A percentile compares a stretch with the other conserved stretches of the same genome.
These are phyloP conservation scores for Pseudoscleropodium purum DNA, from an alignment of 225 moss, liverwort and hornwort genomes.

Conservation along the genomic window DNA sequence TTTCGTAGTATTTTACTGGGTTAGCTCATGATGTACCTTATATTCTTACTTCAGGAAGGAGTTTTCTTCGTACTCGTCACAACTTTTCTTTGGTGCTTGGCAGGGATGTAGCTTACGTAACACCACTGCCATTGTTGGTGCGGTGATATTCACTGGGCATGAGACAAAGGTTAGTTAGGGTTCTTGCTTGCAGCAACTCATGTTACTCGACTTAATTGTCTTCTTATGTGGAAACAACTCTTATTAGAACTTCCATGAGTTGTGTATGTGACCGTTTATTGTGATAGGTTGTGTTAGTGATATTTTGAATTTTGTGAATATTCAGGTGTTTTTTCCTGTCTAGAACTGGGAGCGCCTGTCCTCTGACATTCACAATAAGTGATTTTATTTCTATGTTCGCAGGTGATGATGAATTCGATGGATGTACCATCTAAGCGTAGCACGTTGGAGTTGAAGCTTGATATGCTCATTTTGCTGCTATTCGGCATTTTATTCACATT, in stretches of 20 bases:
- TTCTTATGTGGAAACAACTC: neutral
- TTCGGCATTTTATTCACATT: constrained; percentile 69
- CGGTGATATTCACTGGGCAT: constrained; percentile 79
- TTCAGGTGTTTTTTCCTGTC: neutral
- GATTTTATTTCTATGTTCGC: neutral
- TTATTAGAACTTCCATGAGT: neutral
- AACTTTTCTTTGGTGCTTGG: constrained; percentile 7
- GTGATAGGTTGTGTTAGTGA: neutral
- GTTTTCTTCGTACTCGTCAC: neutral
- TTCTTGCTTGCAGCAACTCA: neutral
- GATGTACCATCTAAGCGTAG: constrained; percentile 95
- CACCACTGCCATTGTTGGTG: constrained; percentile 78
- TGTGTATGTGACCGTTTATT: neutral
- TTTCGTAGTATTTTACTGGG: neutral
- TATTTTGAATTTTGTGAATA: neutral
- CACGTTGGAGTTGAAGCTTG: constrained; percentile 82
- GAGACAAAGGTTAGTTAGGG: constrained; percentile 69
- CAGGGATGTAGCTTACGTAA: constrained; percentile 93
- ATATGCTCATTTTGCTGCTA: constrained; percentile 75
- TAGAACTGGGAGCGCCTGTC: neutral
- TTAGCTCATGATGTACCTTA: neutral
- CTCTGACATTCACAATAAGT: neutral
- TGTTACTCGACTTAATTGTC: neutral
- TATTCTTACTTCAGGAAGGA: neutral
- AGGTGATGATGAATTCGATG: constrained; percentile 99